phyloP scores from a whole-genome alignment of 306 rosid genomes.

The Malus orientalis region DNA sequence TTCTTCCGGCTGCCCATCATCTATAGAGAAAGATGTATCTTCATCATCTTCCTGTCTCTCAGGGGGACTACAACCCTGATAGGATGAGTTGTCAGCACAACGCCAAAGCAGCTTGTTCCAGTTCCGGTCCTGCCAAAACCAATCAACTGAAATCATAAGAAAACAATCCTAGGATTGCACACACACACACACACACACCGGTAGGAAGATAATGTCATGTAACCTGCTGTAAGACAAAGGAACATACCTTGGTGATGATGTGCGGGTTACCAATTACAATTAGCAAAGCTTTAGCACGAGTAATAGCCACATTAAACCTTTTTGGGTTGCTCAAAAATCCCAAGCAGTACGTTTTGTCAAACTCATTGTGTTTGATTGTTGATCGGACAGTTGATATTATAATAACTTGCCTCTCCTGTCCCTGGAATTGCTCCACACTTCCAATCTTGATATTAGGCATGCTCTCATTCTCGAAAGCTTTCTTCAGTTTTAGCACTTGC shows the following conservation, averaged over 20 bases:
- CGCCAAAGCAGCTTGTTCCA: slow-evolving; percentile 88
- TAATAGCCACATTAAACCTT: slow-evolving; percentile 88
- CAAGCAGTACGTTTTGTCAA: slow-evolving; percentile 67
- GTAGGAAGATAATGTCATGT: neutral
- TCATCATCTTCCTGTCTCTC: slow-evolving; percentile 43
- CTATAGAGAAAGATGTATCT: slow-evolving; percentile 2
- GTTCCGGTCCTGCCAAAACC: slow-evolving; percentile 52
- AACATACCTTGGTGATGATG: slow-evolving; percentile 71
- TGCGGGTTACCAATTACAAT: slow-evolving; percentile 87
- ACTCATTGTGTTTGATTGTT: slow-evolving; percentile 84
- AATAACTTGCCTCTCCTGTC: slow-evolving; percentile 79
- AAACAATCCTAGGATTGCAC: neutral
- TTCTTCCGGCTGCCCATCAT: slow-evolving; percentile 24
- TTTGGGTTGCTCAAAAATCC: slow-evolving; percentile 87
- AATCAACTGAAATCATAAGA: neutral
- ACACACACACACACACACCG: neutral
- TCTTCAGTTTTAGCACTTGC: slow-evolving; percentile 76
- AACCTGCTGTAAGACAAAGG: neutral
- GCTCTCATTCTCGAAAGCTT: slow-evolving; percentile 49
- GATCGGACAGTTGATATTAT: slow-evolving; percentile 92
- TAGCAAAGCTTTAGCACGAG: slow-evolving; percentile 82
- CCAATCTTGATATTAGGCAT: slow-evolving; percentile 68
- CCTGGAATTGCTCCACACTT: slow-evolving; percentile 95
- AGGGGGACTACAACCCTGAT: slow-evolving; percentile 70
- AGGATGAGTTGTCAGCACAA: slow-evolving; percentile 70